Evolutionary conservation across 306 rosid species (phyloP), one percentile per base, ranked within the genome.

Genomic region (Prosopis cineraria): DNA sequence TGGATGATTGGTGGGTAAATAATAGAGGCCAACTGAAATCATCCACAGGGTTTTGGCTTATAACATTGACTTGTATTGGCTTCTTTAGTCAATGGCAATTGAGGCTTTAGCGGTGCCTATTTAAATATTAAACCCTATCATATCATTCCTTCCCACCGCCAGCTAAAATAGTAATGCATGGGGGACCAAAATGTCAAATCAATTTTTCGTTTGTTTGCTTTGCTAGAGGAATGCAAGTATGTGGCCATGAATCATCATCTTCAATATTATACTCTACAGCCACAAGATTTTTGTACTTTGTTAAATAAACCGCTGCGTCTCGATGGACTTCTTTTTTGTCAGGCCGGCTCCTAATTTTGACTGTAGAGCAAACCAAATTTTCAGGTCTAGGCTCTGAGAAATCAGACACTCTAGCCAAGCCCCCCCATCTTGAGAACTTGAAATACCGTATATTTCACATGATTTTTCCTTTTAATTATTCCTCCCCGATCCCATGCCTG

Each of bases 311-410:
- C 10, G 80, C 56, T 69, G 31, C 19, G 2, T n/a, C 3, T 74
- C 55, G 40, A 19, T 34, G 58, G 75, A 53, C 16, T 43, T 64
- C 13, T 58, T n/a, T 29, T 7, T 71, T 72, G 78, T 79, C 68
- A n/a, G 56, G 77, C 40, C 6, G 52, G 47, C 56, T 29, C 41
- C 50, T 29, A 45, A 0, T 17, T 44, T 69, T 30, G 37, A 67
- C 55, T 1, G 53, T 3, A 66, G 71, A 16, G 25, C 59, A 9
- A 70, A 9, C 63, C 29, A 50, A 50, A 29, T 19, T 19, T 14
- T 48, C 31, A 48, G 43, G 36, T 17, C 20, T 52, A 63, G 17
- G 45, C 29, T 24, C 25, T 25, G 65, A 53, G 37, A 58, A 41
- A 31, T 66, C 56, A 16, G 63, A 80, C 31, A 65, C 20, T 22